Evolutionary conservation across 2,329 filamentous ascomycete species (phyloP).

Genomic region (Colletotrichum cereale): DNA sequence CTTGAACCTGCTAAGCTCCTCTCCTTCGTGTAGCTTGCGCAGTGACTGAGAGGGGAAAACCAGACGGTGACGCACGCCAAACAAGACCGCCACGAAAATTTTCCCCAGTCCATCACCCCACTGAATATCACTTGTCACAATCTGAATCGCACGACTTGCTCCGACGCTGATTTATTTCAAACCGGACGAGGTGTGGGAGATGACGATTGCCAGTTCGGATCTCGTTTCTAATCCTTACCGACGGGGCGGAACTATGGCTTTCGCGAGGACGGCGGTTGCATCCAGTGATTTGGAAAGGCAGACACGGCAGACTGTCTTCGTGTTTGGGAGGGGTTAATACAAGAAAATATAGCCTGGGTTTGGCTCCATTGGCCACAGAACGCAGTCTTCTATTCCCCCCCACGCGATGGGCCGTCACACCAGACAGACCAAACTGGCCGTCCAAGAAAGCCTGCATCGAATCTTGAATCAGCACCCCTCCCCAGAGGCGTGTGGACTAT

Average conservation of each 20-base stretch:
- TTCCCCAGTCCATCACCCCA: neutral
- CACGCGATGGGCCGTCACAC: too few species aligned
- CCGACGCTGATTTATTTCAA: neutral
- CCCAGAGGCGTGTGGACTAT: too few species aligned
- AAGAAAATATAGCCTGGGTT: neutral
- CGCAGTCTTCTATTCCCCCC: too few species aligned
- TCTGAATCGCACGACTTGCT: neutral
- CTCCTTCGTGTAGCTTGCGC: neutral
- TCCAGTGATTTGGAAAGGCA: neutral
- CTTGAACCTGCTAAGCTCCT: neutral
- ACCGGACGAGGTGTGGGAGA: neutral
- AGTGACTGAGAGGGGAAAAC: neutral
- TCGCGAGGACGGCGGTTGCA: neutral
- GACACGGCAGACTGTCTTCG: too few species aligned
- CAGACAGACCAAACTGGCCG: too few species aligned
- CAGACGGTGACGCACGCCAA: neutral
- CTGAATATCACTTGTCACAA: neutral
- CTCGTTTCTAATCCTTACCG: neutral
- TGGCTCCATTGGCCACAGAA: neutral
- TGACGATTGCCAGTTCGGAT: neutral
- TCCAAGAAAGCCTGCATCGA: neutral
- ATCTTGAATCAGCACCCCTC: neutral
- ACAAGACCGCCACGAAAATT: too few species aligned
- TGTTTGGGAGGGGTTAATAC: neutral
- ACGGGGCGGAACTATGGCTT: neutral